These are phyloP conservation scores for Papiliotrema terrestris DNA, from an alignment of 1,284 basidiomycete genomes.

Conservation along the genomic window DNA sequence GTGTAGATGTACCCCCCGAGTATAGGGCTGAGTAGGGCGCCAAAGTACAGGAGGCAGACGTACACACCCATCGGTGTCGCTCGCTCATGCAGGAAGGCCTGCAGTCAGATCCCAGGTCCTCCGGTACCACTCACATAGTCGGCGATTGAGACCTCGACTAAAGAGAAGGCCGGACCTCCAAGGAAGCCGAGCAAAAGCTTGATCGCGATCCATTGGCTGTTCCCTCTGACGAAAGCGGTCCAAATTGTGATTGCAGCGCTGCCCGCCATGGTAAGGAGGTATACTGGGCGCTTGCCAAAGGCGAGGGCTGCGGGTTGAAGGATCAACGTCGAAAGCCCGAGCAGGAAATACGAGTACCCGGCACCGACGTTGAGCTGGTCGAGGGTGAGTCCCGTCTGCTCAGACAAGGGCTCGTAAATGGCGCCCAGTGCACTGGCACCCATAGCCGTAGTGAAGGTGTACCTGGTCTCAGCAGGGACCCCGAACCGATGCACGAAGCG, in stretches of 20 bases:
- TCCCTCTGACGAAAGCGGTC: conserved; percentile 13
- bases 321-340: conserved; percentile 19
- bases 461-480: background rate
- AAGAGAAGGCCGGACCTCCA: conserved; percentile 18
- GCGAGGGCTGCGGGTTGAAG: conserved; percentile 19
- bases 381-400: conserved; percentile 22
- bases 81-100: conserved; percentile 30
- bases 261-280: conserved; percentile 11
- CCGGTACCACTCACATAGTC: conserved; percentile 7
- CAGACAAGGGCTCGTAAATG: conserved; percentile 23
- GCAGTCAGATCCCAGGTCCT: background rate
- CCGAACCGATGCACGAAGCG: background rate
- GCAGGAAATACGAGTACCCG: conserved; percentile 25
- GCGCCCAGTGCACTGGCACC: conserved; percentile 15
- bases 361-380: conserved; percentile 26
- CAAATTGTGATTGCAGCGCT: conserved; percentile 13
- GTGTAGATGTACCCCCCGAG: conserved; percentile 26
- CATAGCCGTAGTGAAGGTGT: conserved; percentile 10
- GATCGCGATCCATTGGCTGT: conserved; percentile 17
- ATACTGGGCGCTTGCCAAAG: conserved; percentile 29
- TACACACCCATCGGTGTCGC: conserved; percentile 21
- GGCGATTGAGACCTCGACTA: conserved; percentile 23
- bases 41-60: conserved; percentile 18
- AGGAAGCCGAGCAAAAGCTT: conserved; percentile 19
- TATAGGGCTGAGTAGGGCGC: conserved; percentile 17